Base-by-base conservation (phyloP, 2,329 filamentous ascomycete genomes). In the Cladosporium sp. region DNA sequence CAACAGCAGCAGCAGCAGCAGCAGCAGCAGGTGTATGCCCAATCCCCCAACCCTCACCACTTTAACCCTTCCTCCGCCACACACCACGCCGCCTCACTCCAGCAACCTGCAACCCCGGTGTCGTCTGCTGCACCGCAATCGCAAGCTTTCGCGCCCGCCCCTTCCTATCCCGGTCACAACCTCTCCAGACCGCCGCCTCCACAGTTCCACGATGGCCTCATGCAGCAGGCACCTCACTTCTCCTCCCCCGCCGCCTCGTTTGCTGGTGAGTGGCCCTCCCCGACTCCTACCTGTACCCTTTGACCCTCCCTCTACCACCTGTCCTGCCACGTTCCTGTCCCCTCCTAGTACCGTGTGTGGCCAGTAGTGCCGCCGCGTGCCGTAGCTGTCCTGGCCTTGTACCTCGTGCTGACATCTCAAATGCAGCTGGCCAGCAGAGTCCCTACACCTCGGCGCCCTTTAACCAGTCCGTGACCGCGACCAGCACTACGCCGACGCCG, bases 361-460 rank as follows among this genome's bases (percentile, higher is more conserved):
- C 52, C 40, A 46, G 40, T 55, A 29, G 16, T 44, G 52, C 33
- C 55, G 44, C 28, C 44, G 28, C 35, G 50, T 53, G 44, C 60
- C 62, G 50, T 23, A 44, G 31, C 35, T 29, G 37, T 35, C 64
- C 60, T 60, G 57, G 37, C 52, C 26, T 35, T 61, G 18, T 59
- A 46, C 53, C 31, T 28, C 49, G n/a, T 61, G 65, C 66, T 62
- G 53, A 66, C 53, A 29, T 58, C 58, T 40, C 53, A 62, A 44
- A 66, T 68, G 65, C 65, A 69, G 66, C 61, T 62, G 63, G 65
- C 66, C 67, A 67, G 35, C 70, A 65, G 31, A 62, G 62, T 59
- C 75, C 76, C 33, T 79, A 78, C 69, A 76, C 78, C 53, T 74
- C 68, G 67, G 74, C 77, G 66, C 74, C 79, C 62, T 80, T 74